Percentiles rank a stretch among this genome's conserved stretches.
phyloP scores from a whole-genome alignment of 73 alveolate genomes.

The Tetrahymena elliotti region DNA sequence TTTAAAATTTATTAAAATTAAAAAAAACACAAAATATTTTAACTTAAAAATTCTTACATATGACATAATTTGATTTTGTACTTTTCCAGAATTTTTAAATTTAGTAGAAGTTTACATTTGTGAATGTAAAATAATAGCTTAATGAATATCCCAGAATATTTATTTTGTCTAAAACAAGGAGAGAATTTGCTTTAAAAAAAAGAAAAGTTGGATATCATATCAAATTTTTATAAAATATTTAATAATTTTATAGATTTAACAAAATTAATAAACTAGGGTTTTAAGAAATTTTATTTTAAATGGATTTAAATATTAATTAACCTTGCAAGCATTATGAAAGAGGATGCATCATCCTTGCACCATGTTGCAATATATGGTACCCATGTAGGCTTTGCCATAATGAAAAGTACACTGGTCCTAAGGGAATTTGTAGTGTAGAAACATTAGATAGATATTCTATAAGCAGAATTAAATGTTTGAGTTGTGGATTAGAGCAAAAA shows the following conservation, averaged over 20 bases:
- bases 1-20: no score
- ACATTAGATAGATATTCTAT: conserved; percentile 56
- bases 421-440: conserved; percentile 50
- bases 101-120: background rate
- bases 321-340: conserved; percentile 64
- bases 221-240: background rate
- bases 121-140: background rate
- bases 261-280: background rate
- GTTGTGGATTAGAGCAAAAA: conserved; percentile 33
- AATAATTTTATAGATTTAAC: background rate
- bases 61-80: no score
- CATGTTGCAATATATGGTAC: conserved; percentile 64
- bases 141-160: background rate
- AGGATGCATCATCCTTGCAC: conserved; percentile 51
- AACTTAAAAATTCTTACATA: no score
- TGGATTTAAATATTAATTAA: background rate
- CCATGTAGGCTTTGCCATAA: conserved; percentile 81
- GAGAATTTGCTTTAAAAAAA: background rate
- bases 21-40: no score
- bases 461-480: conserved; percentile 44
- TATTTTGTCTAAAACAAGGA: background rate
- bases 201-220: background rate
- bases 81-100: background rate
- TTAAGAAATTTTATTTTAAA: background rate
- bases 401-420: conserved; percentile 49